Percentiles rank a stretch among this genome's conserved stretches.
Evolutionary conservation across 2,329 filamentous ascomycete genomes (phyloP).

Genomic region (Plectosphaerella plurivora): DNA sequence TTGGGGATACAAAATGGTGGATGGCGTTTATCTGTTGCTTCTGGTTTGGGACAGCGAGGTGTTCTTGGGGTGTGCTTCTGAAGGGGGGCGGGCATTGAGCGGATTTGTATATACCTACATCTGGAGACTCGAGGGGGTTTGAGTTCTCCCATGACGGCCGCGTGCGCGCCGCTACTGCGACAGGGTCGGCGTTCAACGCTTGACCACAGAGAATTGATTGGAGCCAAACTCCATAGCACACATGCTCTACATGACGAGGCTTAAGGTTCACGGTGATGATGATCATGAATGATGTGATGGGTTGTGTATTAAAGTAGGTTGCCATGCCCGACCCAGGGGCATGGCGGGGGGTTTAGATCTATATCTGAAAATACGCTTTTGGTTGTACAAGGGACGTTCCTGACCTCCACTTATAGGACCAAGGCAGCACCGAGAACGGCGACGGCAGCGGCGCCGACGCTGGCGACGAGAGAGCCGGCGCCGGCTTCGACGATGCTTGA

Average conservation of each 20-base stretch:
- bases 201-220: neutral
- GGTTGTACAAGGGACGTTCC: neutral
- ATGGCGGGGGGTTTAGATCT: neutral
- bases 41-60: neutral
- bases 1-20: neutral
- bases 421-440: neutral
- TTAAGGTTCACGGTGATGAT: neutral
- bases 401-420: neutral
- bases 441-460: neutral
- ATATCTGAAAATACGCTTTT: neutral
- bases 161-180: neutral
- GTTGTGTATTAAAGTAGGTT: neutral
- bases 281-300: neutral
- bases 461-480: neutral
- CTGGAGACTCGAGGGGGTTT: too few relatives aligned
- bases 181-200: neutral
- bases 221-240: neutral
- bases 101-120: too few relatives aligned
- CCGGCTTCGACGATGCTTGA: neutral
- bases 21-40: neutral
- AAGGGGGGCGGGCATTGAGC: neutral
- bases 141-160: too few relatives aligned
- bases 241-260: neutral
- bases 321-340: neutral
- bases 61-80: neutral